Percentiles rank a stretch among this genome's conserved stretches.
Evolutionary conservation across 179 eudicot genomes (phyloP).

Genomic region (Spinacia oleracea): DNA sequence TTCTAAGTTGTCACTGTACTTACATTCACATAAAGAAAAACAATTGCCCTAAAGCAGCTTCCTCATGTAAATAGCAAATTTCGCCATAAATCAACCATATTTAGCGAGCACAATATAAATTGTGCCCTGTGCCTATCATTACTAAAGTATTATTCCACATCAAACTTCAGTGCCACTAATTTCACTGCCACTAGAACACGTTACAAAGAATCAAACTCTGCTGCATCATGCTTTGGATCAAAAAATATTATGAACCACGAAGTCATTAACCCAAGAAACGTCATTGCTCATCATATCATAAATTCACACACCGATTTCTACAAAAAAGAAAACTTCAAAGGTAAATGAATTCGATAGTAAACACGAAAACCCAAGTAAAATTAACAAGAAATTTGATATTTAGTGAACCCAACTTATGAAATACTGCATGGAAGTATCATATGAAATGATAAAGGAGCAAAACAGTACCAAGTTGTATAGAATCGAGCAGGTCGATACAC

Average conservation of each 20-base stretch:
- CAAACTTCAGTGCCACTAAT: too few species aligned
- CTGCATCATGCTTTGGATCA: not conserved
- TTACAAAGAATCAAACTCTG: not conserved
- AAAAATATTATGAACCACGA: not conserved
- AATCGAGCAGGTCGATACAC: conserved; percentile 66
- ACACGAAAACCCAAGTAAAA: not conserved
- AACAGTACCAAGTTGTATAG: conserved; percentile 56
- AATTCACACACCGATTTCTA: not conserved
- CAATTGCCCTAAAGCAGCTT: not conserved
- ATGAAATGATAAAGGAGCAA: not conserved
- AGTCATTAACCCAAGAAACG: not conserved
- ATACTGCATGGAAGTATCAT: not conserved
- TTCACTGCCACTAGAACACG: too few species aligned
- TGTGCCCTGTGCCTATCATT: too few species aligned
- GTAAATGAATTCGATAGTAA: not conserved
- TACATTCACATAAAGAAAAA: too few species aligned
- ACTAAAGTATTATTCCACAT: too few species aligned
- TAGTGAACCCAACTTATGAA: not conserved
- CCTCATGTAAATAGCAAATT: not conserved
- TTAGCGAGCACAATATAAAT: too few species aligned
- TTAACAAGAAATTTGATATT: too few species aligned
- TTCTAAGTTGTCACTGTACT: not conserved
- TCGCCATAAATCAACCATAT: not conserved
- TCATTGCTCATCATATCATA: not conserved
- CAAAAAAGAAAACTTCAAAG: not conserved